Evolutionary conservation across 2,329 filamentous ascomycete species (phyloP), one percentile per base, ranked within the genome.

Genomic region (Tympanopsis confertula): DNA sequence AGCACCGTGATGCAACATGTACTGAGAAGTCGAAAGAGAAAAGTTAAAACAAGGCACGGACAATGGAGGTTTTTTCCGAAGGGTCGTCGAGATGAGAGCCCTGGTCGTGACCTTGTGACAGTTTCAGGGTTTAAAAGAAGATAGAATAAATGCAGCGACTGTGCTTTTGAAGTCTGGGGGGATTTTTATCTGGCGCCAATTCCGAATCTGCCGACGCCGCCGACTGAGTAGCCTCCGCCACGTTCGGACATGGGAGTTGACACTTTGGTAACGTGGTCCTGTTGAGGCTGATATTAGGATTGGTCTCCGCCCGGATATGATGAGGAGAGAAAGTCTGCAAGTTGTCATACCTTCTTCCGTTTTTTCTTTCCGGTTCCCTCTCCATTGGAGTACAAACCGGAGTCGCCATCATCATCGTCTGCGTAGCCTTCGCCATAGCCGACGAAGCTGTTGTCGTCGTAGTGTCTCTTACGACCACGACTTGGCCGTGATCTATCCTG

Each of bases 401-500:
- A 61, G 41, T 61, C 60, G 41, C 63, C 62, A 41, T 68, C 65
- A 41, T 68, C 65, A 40, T 65, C 62, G 49, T 69, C 65, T 18
- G 61, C 58, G 47, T 57, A 68, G 15, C 65, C 65, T 55, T 67
- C 63, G 38, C 62, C 65, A 43, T 69, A 68, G 2, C 65, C 65
- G 38, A 63, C 62, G 48, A 66, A 69, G 46, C 63, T 68, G 42
- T 62, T 61, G 35, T 69, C 65, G 45, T 64, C 62, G 45, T 69
- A 69, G 46, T 55, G 54, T 35, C 65, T 61, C 50, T 68, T 68
- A 28, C 61, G 62, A 35, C 61, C 57, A 17, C 65, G 63, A 43
- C 58, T 63, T 12, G 64, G 58, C 30, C 66, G 54, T 30, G 44
- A 58, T 18, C 47, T 37, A 37, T 63, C 63, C 4, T 50, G 38